Percentiles rank a stretch among this genome's conserved stretches.
These are phyloP conservation scores for Medicago truncatula DNA, from an alignment of 306 rosid species.

Conservation along the genomic window DNA sequence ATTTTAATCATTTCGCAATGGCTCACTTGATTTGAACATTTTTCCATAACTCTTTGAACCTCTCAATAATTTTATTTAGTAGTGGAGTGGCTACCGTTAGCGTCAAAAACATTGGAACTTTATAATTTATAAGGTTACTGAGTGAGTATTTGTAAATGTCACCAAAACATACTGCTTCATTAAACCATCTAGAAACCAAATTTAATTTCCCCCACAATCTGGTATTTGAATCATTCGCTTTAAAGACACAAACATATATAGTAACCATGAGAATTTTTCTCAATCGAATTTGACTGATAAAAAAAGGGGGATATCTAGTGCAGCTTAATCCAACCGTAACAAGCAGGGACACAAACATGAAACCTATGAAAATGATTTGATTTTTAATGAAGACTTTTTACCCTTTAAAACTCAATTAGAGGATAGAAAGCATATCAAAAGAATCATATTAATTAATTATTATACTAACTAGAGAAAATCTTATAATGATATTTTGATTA, in stretches of 20 bases:
- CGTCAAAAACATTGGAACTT: not conserved
- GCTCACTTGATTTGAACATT: constrained; percentile 11
- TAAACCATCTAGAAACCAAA: not conserved
- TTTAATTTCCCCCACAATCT: not conserved
- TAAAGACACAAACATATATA: not conserved
- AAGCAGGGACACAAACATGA: not conserved
- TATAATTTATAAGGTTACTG: constrained; percentile 2
- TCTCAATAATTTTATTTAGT: not conserved
- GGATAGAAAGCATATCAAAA: constrained; percentile 7
- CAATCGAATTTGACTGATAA: not conserved
- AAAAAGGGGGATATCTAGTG: not conserved
- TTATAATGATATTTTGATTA: not conserved
- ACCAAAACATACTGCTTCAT: not conserved
- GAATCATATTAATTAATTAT: not conserved
- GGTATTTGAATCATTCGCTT: not conserved
- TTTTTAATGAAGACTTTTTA: not conserved
- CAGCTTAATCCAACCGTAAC: not conserved
- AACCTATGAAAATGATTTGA: not conserved
- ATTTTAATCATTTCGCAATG: not conserved
- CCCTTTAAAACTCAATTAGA: not conserved
- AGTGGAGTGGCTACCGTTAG: not conserved
- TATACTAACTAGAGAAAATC: not conserved
- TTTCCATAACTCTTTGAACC: not conserved
- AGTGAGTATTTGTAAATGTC: not conserved
- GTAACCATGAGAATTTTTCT: not conserved